Evolutionary conservation across 139 green algal species (phyloP).

Genomic region (Chlorella sp.): DNA sequence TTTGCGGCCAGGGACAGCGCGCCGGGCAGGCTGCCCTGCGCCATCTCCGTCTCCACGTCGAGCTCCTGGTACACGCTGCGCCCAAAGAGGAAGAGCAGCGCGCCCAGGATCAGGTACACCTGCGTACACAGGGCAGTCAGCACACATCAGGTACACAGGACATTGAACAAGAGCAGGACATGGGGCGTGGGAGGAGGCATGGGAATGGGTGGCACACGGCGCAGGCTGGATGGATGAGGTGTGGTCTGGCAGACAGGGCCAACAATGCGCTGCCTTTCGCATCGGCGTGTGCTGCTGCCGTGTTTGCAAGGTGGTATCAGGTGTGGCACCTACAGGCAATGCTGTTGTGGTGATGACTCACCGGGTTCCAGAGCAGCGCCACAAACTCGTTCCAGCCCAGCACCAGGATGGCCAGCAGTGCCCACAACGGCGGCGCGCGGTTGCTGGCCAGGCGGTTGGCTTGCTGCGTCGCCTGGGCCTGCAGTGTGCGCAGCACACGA

Average conservation of each 20-base stretch:
- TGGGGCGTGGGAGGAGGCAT: too few relatives aligned
- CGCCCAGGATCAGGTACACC: constrained; percentile 48
- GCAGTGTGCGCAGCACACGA: too few relatives aligned
- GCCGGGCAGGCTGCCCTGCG: constrained; percentile 12
- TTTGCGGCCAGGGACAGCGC: constrained; percentile 23
- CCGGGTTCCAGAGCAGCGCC: constrained; percentile 69
- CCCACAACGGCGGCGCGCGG: constrained; percentile 75
- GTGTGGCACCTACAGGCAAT: constrained; percentile 37
- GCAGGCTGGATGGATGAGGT: too few relatives aligned
- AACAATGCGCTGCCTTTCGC: too few relatives aligned
- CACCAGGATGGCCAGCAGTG: constrained; percentile 78
- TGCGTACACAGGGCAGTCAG: too few relatives aligned
- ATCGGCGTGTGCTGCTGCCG: too few relatives aligned
- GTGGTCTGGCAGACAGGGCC: too few relatives aligned
- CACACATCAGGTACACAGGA: too few relatives aligned
- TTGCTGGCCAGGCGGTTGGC: constrained; percentile 67
- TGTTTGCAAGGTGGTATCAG: too few relatives aligned
- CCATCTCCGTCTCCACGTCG: constrained; percentile 81
- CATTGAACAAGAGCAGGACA: too few relatives aligned
- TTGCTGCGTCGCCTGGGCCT: constrained; percentile 66
- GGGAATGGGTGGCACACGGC: too few relatives aligned
- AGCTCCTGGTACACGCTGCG: constrained; percentile 54
- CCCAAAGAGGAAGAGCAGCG: constrained; percentile 42
- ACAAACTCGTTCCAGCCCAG: constrained; percentile 92
- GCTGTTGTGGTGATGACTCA: too few relatives aligned